phyloP scores from a whole-genome alignment of 352 stramenopile genomes.

The Pythium guiyangense region DNA sequence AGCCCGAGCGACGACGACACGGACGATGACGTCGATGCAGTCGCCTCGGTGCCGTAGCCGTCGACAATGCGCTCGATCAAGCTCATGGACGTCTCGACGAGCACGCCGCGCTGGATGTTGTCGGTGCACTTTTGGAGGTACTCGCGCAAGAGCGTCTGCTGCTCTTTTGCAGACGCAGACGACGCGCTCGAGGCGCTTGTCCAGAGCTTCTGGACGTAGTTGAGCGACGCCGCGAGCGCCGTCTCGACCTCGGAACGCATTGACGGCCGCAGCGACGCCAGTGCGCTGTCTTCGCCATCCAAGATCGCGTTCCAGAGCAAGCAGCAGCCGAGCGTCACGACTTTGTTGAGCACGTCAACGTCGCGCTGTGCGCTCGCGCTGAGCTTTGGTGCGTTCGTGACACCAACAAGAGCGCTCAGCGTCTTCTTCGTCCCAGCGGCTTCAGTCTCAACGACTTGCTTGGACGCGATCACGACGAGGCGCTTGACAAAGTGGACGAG shows the following conservation, averaged over 20 bases:
- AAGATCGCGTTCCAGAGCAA: conserved; percentile 76
- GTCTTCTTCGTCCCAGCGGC: conserved; percentile 66
- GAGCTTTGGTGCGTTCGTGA: conserved; percentile 42
- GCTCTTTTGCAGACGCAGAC: conserved; percentile 56
- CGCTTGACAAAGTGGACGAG: conserved; percentile 75
- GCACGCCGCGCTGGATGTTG: conserved; percentile 48
- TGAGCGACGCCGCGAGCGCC: conserved; percentile 67
- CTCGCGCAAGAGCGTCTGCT: conserved; percentile 62
- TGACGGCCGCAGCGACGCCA: conserved; percentile 16
- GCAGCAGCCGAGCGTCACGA: conserved; percentile 68
- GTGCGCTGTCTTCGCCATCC: conserved; percentile 8
- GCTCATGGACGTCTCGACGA: conserved; percentile 73
- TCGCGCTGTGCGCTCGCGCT: conserved; percentile 56
- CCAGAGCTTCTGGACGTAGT: conserved; percentile 68
- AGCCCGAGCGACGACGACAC: conserved; percentile 29
- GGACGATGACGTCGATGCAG: conserved; percentile 31
- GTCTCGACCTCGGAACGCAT: conserved; percentile 50
- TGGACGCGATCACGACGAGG: conserved; percentile 68
- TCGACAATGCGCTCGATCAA: conserved; percentile 70
- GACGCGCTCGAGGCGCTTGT: conserved; percentile 26
- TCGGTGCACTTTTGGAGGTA: conserved; percentile 72
- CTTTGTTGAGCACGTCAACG: conserved; percentile 65
- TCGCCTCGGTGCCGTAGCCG: conserved; percentile 32
- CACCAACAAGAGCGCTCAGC: conserved; percentile 57
- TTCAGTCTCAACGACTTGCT: conserved; percentile 67